phyloP scores from a whole-genome alignment of 305 asterid genomes.

The Fraxinus greggii region DNA sequence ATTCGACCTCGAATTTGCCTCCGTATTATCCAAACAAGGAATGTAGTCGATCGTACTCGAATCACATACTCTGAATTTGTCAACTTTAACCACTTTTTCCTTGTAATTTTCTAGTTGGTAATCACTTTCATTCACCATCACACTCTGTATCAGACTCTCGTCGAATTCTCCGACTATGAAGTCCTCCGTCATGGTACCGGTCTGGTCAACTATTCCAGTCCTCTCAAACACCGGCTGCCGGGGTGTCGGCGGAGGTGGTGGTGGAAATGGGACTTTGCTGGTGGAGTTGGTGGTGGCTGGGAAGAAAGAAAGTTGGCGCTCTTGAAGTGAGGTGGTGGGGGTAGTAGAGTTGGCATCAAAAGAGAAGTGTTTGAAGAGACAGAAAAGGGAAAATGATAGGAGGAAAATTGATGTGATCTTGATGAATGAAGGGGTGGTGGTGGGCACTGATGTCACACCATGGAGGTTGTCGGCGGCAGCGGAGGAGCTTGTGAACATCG shows the following conservation, averaged over 20 bases:
- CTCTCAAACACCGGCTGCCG: conserved; percentile 40
- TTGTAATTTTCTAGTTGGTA: conserved; percentile 17
- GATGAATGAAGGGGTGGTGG: conserved; percentile 29
- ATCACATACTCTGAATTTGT: conserved; percentile 56
- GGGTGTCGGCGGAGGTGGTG: conserved; percentile 23
- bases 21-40: conserved; percentile 56
- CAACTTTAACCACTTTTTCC: conserved; percentile 35
- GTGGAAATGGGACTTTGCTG: conserved; percentile 24
- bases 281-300: conserved; percentile 15
- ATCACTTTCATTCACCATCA: conserved; percentile 34
- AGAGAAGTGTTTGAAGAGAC: conserved; percentile 36
- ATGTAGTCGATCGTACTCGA: conserved; percentile 37
- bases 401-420: conserved; percentile 46
- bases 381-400: conserved; percentile 40
- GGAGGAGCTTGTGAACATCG: conserved; percentile 27
- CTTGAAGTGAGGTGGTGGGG: conserved; percentile 26
- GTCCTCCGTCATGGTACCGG: conserved; percentile 59
- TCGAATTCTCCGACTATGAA: conserved; percentile 63
- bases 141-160: conserved; percentile 41
- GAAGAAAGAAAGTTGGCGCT: conserved; percentile 35
- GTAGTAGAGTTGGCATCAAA: conserved; percentile 1
- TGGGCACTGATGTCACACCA: conserved; percentile 7
- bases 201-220: conserved; percentile 65
- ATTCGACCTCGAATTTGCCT: conserved; percentile 29
- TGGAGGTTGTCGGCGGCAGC: conserved; percentile 25